Conservation (phyloP, 2,329 filamentous ascomycete species). For the Fulvia fulva region DNA sequence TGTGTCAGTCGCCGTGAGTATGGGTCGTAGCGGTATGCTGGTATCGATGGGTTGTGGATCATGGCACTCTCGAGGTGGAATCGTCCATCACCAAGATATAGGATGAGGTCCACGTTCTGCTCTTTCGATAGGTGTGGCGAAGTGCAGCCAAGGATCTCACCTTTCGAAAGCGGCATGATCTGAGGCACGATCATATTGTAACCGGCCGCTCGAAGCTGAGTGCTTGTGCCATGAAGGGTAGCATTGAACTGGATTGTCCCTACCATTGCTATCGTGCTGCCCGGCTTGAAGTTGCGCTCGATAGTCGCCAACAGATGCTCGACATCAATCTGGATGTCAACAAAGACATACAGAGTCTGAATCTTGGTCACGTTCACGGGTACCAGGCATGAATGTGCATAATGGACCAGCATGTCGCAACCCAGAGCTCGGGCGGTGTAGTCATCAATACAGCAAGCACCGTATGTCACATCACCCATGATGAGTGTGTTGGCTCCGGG, state of each 20-base stretch:
- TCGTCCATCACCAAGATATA: slow-evolving; percentile 87
- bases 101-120: slow-evolving; percentile 66
- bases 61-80: slow-evolving; percentile 98
- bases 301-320: slow-evolving; percentile 80
- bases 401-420: slow-evolving; percentile 92
- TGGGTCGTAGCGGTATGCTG: slow-evolving; percentile 94
- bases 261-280: slow-evolving; percentile 86
- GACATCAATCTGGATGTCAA: slow-evolving; percentile 94
- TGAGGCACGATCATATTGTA: slow-evolving; percentile 86
- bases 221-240: slow-evolving; percentile 81
- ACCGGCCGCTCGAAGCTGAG: slow-evolving; percentile 74
- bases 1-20: slow-evolving; percentile 89
- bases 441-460: slow-evolving; percentile 97
- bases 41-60: slow-evolving; percentile 91
- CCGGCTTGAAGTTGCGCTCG: slow-evolving; percentile 78
- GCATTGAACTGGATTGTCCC: slow-evolving; percentile 99
- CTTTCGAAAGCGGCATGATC: slow-evolving; percentile 86
- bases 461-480: slow-evolving; percentile 99
- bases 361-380: slow-evolving; percentile 96
- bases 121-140: slow-evolving; percentile 65
- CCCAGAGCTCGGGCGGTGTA: slow-evolving; percentile 92
- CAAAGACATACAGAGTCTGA: slow-evolving; percentile 95
- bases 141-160: slow-evolving; percentile 96
- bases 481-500: slow-evolving; percentile 88
- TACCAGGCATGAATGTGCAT: slow-evolving; percentile 94